A percentile compares a stretch with the other conserved stretches of the same genome.
Conservation (phyloP, 2,329 filamentous ascomycete genomes). For the Dactylellina parvicollis region DNA sequence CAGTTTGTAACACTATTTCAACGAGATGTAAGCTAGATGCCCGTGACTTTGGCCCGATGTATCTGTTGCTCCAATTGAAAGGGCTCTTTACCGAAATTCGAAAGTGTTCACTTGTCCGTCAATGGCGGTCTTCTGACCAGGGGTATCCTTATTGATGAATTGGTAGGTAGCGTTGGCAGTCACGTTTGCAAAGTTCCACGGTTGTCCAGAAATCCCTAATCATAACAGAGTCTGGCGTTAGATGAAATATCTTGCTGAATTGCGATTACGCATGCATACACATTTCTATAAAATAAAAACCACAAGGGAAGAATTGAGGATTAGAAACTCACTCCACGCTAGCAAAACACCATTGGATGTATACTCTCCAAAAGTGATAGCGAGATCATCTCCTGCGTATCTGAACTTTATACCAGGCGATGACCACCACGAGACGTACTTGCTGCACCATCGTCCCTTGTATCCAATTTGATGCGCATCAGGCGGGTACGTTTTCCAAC, state of each 20-base stretch:
- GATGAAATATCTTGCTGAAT: too few relatives aligned
- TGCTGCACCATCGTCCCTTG: slow-evolving; percentile 72
- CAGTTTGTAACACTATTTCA: slow-evolving; percentile 68
- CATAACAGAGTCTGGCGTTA: slow-evolving; percentile 63
- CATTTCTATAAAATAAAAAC: too few relatives aligned
- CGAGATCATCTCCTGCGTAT: slow-evolving; percentile 66
- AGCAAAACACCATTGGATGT: slow-evolving; percentile 63
- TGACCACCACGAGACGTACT: slow-evolving; percentile 71
- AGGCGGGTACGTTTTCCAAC: slow-evolving; percentile 66
- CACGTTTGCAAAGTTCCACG: slow-evolving; percentile 72
- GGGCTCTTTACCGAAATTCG: slow-evolving; percentile 36
- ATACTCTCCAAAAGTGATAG: slow-evolving; percentile 44
- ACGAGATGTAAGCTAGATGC: background rate
- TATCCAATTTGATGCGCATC: slow-evolving; percentile 69
- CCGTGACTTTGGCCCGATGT: slow-evolving; percentile 30
- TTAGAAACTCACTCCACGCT: slow-evolving; percentile 61
- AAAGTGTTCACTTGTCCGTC: slow-evolving; percentile 41
- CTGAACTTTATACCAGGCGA: slow-evolving; percentile 68
- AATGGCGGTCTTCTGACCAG: slow-evolving; percentile 21
- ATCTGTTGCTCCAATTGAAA: too few relatives aligned
- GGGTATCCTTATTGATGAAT: slow-evolving; percentile 61
- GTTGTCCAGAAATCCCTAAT: slow-evolving; percentile 63
- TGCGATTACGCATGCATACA: too few relatives aligned
- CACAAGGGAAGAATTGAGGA: background rate
- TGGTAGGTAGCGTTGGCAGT: slow-evolving; percentile 69